These are phyloP conservation scores for Colletotrichum limetticola DNA, from an alignment of 2,329 filamentous ascomycete species.

Conservation along the genomic window DNA sequence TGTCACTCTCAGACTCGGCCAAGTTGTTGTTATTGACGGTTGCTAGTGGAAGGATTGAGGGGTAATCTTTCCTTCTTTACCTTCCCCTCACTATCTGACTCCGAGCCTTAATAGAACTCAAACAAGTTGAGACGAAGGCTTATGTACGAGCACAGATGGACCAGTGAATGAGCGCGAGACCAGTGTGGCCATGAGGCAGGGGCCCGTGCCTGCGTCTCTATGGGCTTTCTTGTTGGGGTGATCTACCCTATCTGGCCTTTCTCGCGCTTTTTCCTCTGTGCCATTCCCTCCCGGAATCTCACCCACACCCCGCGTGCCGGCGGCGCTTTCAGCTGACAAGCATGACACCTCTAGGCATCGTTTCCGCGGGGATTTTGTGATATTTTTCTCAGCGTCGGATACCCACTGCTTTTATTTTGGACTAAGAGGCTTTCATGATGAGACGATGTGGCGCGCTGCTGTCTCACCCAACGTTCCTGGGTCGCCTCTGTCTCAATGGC, in stretches of 20 bases:
- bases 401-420: slow-evolving; percentile 6
- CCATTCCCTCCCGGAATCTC: not conserved
- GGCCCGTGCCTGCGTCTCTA: slow-evolving; percentile 19
- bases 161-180: slow-evolving; percentile 5
- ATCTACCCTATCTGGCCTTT: not conserved
- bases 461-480: slow-evolving; percentile 20
- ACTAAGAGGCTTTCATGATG: slow-evolving; percentile 30
- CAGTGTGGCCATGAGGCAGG: slow-evolving; percentile 25
- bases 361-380: slow-evolving; percentile 9
- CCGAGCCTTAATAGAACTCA: slow-evolving; percentile 32
- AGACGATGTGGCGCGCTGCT: slow-evolving; percentile 30
- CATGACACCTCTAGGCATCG: slow-evolving; percentile 10
- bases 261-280: slow-evolving; percentile 1
- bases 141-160: slow-evolving; percentile 29
- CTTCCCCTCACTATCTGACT: slow-evolving; percentile 24
- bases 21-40: not conserved
- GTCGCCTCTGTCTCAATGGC: not conserved
- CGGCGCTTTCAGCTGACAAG: slow-evolving; percentile 18
- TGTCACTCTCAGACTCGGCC: not conserved
- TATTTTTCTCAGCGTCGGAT: not conserved
- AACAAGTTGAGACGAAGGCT: slow-evolving; percentile 35
- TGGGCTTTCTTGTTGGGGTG: not conserved
- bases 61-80: not conserved
- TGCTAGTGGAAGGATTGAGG: not conserved
- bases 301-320: not conserved